These are phyloP conservation scores for Castanopsis chinensis DNA, from an alignment of 306 rosid species.

Conservation along the genomic window DNA sequence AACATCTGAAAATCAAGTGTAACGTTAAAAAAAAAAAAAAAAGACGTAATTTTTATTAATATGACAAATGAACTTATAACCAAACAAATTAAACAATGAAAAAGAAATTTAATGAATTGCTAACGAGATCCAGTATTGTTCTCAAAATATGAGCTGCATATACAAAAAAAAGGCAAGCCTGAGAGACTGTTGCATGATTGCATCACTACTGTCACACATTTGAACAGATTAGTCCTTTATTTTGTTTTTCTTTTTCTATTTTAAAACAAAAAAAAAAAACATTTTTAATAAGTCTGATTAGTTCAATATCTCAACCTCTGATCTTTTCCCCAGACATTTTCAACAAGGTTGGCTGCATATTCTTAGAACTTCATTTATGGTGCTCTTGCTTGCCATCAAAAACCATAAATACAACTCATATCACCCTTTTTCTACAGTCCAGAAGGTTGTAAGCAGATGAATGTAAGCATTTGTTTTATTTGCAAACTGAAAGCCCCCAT, in stretches of 20 bases:
- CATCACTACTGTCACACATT: not conserved
- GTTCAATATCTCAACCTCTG: not conserved
- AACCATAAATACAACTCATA: not conserved
- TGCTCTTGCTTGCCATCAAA: not conserved
- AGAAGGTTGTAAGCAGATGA: not conserved
- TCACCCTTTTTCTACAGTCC: not conserved
- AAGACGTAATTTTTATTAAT: not conserved
- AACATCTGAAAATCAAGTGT: not conserved
- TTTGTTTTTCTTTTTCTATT: not conserved
- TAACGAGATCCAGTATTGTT: not conserved
- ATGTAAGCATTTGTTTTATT: not conserved
- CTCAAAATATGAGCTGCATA: not conserved
- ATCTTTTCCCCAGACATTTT: not conserved
- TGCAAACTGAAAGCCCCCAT: not conserved
- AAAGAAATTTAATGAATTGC: not conserved
- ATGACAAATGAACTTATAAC: not conserved
- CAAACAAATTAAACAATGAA: not conserved
- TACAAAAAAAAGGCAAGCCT: not conserved
- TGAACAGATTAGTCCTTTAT: not conserved
- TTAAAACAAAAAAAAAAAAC: too few species aligned
- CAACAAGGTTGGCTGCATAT: not conserved
- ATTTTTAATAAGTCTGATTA: too few species aligned
- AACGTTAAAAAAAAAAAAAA: not conserved
- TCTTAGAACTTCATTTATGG: not conserved
- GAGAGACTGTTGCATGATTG: not conserved